Conservation (phyloP, 371 early-diverging fungal genomes). For the Apophysomyces variabilis region DNA sequence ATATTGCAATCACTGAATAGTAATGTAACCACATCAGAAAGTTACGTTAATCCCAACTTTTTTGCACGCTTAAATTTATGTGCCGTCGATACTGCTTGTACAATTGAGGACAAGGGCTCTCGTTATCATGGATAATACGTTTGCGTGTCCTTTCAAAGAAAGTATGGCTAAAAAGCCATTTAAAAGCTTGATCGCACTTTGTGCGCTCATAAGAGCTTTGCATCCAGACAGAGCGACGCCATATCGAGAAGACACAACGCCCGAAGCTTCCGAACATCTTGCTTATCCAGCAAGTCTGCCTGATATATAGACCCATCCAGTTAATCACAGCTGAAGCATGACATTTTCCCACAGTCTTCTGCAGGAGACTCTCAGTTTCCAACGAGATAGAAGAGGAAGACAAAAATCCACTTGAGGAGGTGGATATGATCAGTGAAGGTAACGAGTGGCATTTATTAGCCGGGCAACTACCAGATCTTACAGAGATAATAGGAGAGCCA, state of each 20-base stretch:
- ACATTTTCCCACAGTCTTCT: neutral
- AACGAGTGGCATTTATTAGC: too few relatives aligned
- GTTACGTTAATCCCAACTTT: neutral
- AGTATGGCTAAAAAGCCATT: neutral
- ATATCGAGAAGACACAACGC: neutral
- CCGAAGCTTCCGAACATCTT: neutral
- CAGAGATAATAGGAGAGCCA: too few relatives aligned
- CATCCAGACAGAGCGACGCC: neutral
- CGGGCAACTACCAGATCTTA: too few relatives aligned
- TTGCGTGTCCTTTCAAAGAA: neutral
- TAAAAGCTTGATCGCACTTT: neutral
- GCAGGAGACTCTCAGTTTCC: neutral
- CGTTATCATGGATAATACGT: neutral
- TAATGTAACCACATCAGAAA: neutral
- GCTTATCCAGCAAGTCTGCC: neutral
- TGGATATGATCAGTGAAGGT: too few relatives aligned
- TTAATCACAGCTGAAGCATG: neutral
- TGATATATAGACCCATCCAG: neutral
- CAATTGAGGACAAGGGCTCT: neutral
- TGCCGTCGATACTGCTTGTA: neutral
- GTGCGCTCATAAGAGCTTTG: neutral
- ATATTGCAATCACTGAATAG: too few relatives aligned
- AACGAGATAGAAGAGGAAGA: neutral
- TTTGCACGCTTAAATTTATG: neutral
- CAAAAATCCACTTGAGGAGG: too few relatives aligned